Evolutionary conservation across 2,329 filamentous ascomycete genomes (phyloP), one percentile per base, ranked within the genome.

Genomic region (Pezizomycotina sp.): DNA sequence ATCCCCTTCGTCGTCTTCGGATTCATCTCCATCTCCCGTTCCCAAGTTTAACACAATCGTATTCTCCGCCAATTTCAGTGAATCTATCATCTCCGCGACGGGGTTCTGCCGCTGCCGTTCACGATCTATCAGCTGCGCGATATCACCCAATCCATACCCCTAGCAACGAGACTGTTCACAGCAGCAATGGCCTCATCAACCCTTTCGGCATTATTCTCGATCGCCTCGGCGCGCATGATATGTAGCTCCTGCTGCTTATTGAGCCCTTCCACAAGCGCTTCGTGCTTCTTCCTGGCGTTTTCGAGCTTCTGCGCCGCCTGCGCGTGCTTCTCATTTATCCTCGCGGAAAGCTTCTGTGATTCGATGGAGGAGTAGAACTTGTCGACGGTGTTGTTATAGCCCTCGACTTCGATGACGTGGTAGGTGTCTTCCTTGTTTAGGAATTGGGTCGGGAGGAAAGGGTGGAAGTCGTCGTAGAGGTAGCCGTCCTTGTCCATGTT

Each of bases 81-180:
- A 86, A 53, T 78, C 79, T 52, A 98, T 92, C 27, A 83, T 74
- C 39, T 77, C 68, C 1, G 89, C 89, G 5, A 98, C 83, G 0
- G 80, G 71, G 47, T 98, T 98, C 18, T 71, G 66, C 31, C 74
- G 66, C 43, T 65, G 71, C 55, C 91, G 79, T 55, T 95, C 86
- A 47, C 82, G 70, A 54, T 92, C 82, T 34, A 98, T 79, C 44
- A 98, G 61, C 40, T 77, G 78, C 6, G 71, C 81, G 50, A 95
- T 84, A 47, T 93, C 79, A 7, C 73, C 89, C 89, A 98, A 51
- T 98, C 89, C 83, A 95, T 95, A 7, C 86, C 86, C 52, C 92
- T 82, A 4, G 71, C 71, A 42, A 98, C 71, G n/a, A 95, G 62
- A 1, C 81, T 80, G 55, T 92, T 95, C 34, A 98, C 76, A 3